phyloP scores from a whole-genome alignment of 352 stramenopile genomes.

The Pythium aquatile region DNA sequence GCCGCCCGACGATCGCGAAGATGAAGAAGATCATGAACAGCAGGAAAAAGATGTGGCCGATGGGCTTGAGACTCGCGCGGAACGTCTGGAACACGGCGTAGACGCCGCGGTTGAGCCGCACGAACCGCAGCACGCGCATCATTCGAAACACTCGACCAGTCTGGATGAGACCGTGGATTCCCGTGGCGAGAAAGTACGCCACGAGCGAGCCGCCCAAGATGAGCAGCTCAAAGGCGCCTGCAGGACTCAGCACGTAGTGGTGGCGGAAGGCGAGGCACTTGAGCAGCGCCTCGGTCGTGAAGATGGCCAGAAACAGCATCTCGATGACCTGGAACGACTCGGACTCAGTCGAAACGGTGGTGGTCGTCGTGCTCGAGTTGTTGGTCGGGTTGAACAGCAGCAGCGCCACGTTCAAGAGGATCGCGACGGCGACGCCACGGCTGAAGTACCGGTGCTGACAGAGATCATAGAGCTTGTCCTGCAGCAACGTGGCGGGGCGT shows the following conservation, averaged over 20 bases:
- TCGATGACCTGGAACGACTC: constrained; percentile 59
- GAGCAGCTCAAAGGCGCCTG: constrained; percentile 59
- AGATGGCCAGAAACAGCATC: constrained; percentile 66
- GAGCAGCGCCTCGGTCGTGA: constrained; percentile 48
- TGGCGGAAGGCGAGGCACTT: constrained; percentile 64
- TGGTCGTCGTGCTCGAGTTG: constrained; percentile 6
- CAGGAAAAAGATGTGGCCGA: constrained; percentile 79
- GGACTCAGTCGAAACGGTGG: background rate
- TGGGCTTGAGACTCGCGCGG: constrained; percentile 56
- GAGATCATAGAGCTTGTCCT: constrained; percentile 52
- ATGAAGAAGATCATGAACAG: constrained; percentile 85
- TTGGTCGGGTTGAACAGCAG: constrained; percentile 58
- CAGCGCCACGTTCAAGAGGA: constrained; percentile 70
- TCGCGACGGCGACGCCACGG: constrained; percentile 46
- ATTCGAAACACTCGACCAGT: constrained; percentile 71
- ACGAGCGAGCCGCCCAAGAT: constrained; percentile 63
- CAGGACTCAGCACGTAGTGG: constrained; percentile 55
- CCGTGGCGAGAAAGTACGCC: constrained; percentile 60
- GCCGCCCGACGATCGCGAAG: constrained; percentile 66
- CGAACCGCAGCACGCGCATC: constrained; percentile 74
- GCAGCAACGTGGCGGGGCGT: constrained; percentile 28
- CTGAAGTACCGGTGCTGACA: constrained; percentile 63
- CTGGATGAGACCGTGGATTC: constrained; percentile 69
- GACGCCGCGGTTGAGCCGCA: constrained; percentile 67
- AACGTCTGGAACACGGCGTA: constrained; percentile 82